Conservation (phyloP, 768 basidiomycete genomes). For the Phaffia tasmanica region DNA sequence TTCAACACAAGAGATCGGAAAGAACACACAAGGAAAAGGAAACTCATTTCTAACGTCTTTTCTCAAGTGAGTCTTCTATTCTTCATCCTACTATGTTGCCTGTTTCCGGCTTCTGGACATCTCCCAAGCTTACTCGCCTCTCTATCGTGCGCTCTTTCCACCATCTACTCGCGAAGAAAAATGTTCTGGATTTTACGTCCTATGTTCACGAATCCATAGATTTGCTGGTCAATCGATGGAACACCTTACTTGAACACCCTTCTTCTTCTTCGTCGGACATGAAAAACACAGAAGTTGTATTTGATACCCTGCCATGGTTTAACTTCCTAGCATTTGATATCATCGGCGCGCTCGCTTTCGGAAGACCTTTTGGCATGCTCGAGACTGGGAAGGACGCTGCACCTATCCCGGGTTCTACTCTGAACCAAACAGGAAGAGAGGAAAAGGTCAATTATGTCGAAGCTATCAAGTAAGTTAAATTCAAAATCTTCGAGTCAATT, state of each 20-base stretch:
- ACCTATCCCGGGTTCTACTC: background rate
- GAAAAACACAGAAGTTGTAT: slow-evolving; percentile 48
- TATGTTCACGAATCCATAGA: slow-evolving; percentile 54
- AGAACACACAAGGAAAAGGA: slow-evolving; percentile 79
- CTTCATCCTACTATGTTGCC: background rate
- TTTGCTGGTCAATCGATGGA: slow-evolving; percentile 61
- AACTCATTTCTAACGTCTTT: slow-evolving; percentile 52
- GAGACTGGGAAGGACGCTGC: slow-evolving; percentile 60
- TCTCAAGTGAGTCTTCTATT: slow-evolving; percentile 1
- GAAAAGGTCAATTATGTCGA: slow-evolving; percentile 4
- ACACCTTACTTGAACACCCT: slow-evolving; percentile 47
- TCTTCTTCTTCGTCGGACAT: slow-evolving; percentile 19
- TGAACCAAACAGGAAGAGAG: background rate
- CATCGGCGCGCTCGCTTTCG: slow-evolving; percentile 44
- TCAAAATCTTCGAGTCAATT: too few relatives aligned
- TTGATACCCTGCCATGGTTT: slow-evolving; percentile 30
- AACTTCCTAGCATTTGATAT: slow-evolving; percentile 42
- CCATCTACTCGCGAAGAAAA: slow-evolving; percentile 74
- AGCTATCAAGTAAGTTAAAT: background rate
- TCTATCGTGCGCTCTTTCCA: background rate
- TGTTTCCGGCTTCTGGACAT: background rate
- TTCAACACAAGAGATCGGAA: slow-evolving; percentile 47
- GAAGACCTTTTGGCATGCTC: slow-evolving; percentile 81
- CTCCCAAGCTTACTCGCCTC: too few relatives aligned
- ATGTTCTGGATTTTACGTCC: slow-evolving; percentile 73